These are phyloP conservation scores for Fusarium odoratissimum DNA, from an alignment of 2,329 filamentous ascomycete species.

Conservation along the genomic window DNA sequence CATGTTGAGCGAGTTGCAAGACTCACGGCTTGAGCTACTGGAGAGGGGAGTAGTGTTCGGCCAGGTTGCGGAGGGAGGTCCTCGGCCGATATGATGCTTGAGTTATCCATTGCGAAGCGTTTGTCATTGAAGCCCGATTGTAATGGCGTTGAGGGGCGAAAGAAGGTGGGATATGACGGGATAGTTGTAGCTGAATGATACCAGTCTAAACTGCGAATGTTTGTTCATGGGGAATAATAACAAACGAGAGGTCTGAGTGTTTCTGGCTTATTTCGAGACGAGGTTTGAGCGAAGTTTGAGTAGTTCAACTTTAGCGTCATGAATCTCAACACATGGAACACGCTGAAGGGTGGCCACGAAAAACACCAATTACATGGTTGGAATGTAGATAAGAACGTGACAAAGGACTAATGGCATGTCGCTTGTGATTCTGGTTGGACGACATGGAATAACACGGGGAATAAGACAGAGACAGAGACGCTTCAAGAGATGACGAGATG, in stretches of 20 bases:
- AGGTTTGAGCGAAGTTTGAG: slow-evolving; percentile 14
- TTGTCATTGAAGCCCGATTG: slow-evolving; percentile 17
- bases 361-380: slow-evolving; percentile 34
- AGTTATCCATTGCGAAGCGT: slow-evolving; percentile 36
- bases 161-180: not conserved
- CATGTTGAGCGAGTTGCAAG: slow-evolving; percentile 70
- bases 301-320: not conserved
- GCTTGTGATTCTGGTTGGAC: slow-evolving; percentile 21
- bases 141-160: not conserved
- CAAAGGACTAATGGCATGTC: slow-evolving; percentile 36
- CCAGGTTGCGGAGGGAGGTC: slow-evolving; percentile 41
- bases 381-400: slow-evolving; percentile 39
- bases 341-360: not conserved
- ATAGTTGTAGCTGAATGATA: not conserved
- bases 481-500: slow-evolving; percentile 26
- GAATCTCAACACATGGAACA: not conserved
- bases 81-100: slow-evolving; percentile 26
- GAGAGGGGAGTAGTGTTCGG: slow-evolving; percentile 66
- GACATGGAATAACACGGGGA: slow-evolving; percentile 12
- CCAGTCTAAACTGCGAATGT: not conserved
- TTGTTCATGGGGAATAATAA: not conserved
- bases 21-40: slow-evolving; percentile 69
- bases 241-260: not conserved
- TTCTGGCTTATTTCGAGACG: not conserved
- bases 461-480: slow-evolving; percentile 6